These are phyloP conservation scores for Prunus kanzakura DNA, from an alignment of 306 rosid genomes.

Conservation along the genomic window DNA sequence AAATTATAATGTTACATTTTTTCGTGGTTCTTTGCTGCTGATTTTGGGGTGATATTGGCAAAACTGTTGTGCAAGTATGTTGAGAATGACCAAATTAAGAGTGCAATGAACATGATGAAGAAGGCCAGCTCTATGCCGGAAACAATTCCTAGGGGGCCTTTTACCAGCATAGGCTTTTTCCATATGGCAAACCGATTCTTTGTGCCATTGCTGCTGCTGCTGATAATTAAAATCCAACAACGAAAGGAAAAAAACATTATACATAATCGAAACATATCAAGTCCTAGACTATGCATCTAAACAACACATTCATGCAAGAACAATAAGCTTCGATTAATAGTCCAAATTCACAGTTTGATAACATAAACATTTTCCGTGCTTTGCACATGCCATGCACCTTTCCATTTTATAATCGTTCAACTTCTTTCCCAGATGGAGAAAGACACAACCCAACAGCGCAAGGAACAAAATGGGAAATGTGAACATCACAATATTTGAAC, in stretches of 20 bases:
- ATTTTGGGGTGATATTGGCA: constrained; percentile 26
- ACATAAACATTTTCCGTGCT: not conserved
- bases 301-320: too few species aligned
- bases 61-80: constrained; percentile 31
- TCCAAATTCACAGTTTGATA: not conserved
- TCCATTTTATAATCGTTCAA: constrained; percentile 10
- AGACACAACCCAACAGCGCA: constrained; percentile 60
- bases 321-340: too few species aligned
- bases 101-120: constrained; percentile 63
- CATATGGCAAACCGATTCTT: constrained; percentile 25
- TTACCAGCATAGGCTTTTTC: constrained; percentile 51
- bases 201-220: constrained; percentile 13
- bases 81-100: constrained; percentile 57
- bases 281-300: too few species aligned
- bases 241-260: not conserved
- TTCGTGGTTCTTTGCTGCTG: constrained; percentile 34
- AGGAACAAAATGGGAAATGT: constrained; percentile 58
- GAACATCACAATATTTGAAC: constrained; percentile 38
- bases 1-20: constrained; percentile 43
- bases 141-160: constrained; percentile 89
- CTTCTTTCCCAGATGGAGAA: constrained; percentile 45
- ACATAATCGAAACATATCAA: not conserved
- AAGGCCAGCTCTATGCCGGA: constrained; percentile 52
- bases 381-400: constrained; percentile 8
- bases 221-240: not conserved